Conservation (phyloP, 179 eudicot genomes). For the Beta lomatogona region DNA sequence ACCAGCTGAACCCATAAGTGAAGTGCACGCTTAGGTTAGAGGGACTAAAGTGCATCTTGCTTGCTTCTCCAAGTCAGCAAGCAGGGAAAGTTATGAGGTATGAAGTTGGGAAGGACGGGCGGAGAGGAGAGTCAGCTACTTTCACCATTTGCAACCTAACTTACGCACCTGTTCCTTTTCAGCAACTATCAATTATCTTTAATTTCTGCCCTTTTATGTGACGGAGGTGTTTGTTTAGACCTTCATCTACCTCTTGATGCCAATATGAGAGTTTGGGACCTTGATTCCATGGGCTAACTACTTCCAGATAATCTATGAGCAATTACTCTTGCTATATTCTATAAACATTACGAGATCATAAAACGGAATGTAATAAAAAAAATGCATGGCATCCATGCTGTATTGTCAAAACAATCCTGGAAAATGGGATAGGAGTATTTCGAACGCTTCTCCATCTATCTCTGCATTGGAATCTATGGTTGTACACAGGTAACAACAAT, state of each 20-base stretch:
- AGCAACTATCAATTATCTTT: not conserved
- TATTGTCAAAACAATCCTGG: not conserved
- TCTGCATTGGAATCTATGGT: no score
- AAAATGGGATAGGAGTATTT: no score
- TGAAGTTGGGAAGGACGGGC: not conserved
- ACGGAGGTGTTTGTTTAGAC: not conserved
- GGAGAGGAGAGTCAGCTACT: not conserved
- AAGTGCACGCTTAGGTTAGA: not conserved
- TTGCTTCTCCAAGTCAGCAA: not conserved
- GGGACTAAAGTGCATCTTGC: not conserved
- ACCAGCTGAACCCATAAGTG: no score
- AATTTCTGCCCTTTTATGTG: not conserved
- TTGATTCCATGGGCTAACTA: not conserved
- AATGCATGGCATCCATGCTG: not conserved
- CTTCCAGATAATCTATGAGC: no score
- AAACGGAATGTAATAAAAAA: no score
- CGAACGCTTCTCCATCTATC: no score
- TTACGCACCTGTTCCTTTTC: not conserved
- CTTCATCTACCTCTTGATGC: not conserved
- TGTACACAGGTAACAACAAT: no score
- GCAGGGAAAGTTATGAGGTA: not conserved
- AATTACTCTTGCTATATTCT: no score
- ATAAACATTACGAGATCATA: no score
- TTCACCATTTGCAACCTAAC: not conserved
- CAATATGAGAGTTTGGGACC: not conserved